Evolutionary conservation across 179 eudicot species (phyloP), one percentile per base, ranked within the genome.

Genomic region (Vitellaria paradoxa): DNA sequence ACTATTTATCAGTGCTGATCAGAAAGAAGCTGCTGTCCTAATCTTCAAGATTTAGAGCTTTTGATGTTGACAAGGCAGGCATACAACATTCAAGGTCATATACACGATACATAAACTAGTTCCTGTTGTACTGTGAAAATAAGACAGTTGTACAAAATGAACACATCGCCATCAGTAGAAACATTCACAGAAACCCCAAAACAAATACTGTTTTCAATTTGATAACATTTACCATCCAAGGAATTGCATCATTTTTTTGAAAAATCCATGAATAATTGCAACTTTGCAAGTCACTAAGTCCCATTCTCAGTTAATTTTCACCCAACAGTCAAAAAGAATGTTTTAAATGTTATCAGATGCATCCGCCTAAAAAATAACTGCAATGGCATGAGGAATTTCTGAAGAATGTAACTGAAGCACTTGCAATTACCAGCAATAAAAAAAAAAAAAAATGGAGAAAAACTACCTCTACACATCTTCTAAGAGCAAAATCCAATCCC

Each of bases 401-500:
- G 70, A 64, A 59, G 37, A 64, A 73, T 23, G 18, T 7, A 56
- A 45, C 12, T n/a, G 61, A 53, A 24, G 68, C 52, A 17, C 47
- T 52, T 68, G 46, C 59, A 78, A 17, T 9, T 61, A 62, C 30
- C 45, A 70, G 63, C 24, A 56, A 72, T 13, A 3, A 12, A 45
- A 30, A 30, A 56, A 72, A 7, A 3, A 12, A 45, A 30, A 30
- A 30, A 30, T 4, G 55, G 55, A 30, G 61, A 67, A 49, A 73
- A 74, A 45, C 52, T 79, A 94, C 98, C 81, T 93, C 91, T n/a
- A 89, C 97, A 75, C 99, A 95, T 91, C 95, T 91, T 86, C 97
- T 86, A 71, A 95, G 88, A 64, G 97, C 97, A 85, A 95, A 95
- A 85, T 95, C 99, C 77, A 95, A 84, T 79, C 99, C 99, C 99